Evolutionary conservation across 352 stramenopile species (phyloP).

Genomic region (Pythium sukuiense): DNA sequence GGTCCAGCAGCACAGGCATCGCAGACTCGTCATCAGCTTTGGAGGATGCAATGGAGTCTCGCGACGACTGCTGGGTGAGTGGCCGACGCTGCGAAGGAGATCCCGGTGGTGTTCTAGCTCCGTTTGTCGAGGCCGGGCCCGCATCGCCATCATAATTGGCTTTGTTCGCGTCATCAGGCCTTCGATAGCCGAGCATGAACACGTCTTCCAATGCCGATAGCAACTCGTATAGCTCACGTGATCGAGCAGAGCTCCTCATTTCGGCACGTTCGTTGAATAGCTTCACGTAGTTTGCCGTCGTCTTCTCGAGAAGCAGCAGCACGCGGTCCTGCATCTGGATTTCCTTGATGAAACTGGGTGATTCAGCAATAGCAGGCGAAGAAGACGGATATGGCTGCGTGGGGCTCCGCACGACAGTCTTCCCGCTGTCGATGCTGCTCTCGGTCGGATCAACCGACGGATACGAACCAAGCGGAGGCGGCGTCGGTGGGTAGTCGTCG

Average conservation of each 20-base stretch:
- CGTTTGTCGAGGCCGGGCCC: background rate
- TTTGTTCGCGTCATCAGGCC: slow-evolving; percentile 12
- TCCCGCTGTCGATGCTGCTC: slow-evolving; percentile 2
- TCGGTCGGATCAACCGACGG: background rate
- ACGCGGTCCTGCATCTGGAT: slow-evolving; percentile 47
- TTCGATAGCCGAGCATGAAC: slow-evolving; percentile 62
- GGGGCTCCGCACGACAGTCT: slow-evolving; percentile 14
- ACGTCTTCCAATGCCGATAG: slow-evolving; percentile 68
- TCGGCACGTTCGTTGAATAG: slow-evolving; percentile 60
- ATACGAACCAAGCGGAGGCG: slow-evolving; percentile 3
- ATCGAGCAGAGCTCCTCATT: slow-evolving; percentile 65
- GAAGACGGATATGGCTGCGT: background rate
- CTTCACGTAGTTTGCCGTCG: slow-evolving; percentile 52
- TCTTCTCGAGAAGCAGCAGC: slow-evolving; percentile 57
- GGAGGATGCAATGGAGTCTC: background rate
- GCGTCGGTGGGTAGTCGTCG: slow-evolving; percentile 12
- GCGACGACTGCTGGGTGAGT: background rate
- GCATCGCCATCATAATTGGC: background rate
- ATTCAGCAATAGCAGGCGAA: background rate
- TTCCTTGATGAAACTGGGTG: slow-evolving; percentile 5
- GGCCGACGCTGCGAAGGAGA: slow-evolving; percentile 7
- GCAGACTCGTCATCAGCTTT: background rate
- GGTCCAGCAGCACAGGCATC: slow-evolving; percentile 11
- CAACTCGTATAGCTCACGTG: slow-evolving; percentile 68
- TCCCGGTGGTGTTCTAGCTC: slow-evolving; percentile 12